Percentiles rank a stretch among this genome's conserved stretches.
These are phyloP conservation scores for Cinchona pubescens DNA, from an alignment of 257 asterid genomes.

Conservation along the genomic window DNA sequence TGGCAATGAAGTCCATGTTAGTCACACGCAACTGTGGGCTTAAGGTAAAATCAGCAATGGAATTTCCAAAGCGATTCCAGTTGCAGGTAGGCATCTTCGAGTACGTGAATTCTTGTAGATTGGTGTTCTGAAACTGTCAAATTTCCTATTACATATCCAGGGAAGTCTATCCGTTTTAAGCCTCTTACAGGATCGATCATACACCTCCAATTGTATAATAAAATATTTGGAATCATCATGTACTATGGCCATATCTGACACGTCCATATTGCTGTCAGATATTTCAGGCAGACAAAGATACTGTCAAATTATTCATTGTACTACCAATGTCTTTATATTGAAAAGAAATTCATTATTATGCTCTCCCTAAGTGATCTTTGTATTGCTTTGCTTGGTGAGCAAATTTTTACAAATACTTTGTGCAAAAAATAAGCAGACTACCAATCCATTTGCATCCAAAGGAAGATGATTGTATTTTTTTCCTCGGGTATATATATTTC, in stretches of 20 bases:
- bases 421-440: no score
- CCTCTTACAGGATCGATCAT: background rate
- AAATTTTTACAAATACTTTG: background rate
- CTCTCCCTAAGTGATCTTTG: no score
- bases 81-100: constrained; percentile 31
- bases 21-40: constrained; percentile 30
- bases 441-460: no score
- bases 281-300: constrained; percentile 1
- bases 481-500: background rate
- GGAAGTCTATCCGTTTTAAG: constrained; percentile 12
- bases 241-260: background rate
- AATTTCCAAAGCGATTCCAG: constrained; percentile 29
- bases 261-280: background rate
- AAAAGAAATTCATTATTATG: background rate
- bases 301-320: constrained; percentile 4
- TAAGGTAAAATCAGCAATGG: constrained; percentile 24
- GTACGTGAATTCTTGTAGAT: constrained; percentile 37
- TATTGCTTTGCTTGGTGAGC: no score
- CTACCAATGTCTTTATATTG: background rate
- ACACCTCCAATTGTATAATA: constrained; percentile 10
- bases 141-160: background rate
- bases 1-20: constrained; percentile 34
- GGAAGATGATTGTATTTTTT: no score
- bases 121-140: constrained; percentile 33
- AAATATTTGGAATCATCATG: background rate